Conservation (phyloP, 306 rosid genomes). For the Mimosa pudica region DNA sequence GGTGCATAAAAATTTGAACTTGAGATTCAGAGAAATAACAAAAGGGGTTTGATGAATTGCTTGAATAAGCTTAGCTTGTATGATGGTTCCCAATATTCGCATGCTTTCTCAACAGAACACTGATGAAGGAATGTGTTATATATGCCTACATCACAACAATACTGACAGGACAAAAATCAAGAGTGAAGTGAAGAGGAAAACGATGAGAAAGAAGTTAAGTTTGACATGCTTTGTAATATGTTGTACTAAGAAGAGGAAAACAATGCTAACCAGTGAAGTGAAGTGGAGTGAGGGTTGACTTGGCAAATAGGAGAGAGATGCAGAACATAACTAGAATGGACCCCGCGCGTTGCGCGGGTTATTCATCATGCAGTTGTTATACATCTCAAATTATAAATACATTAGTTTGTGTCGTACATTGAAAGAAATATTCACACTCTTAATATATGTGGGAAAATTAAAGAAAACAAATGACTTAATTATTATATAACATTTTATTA, state of each 20-base stretch:
- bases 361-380: no score
- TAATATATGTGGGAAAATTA: no score
- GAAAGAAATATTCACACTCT: no score
- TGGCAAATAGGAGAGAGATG: no score
- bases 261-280: neutral
- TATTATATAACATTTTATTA: no score
- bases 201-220: neutral
- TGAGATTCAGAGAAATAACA: constrained; percentile 2
- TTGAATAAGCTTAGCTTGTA: constrained; percentile 45
- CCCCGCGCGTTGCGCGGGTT: no score
- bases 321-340: no score
- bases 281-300: no score
- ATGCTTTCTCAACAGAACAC: constrained; percentile 19
- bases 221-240: neutral
- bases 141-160: constrained; percentile 1
- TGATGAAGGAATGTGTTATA: neutral
- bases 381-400: no score
- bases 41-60: constrained; percentile 66
- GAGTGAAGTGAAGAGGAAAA: neutral
- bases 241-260: neutral
- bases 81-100: constrained; percentile 22
- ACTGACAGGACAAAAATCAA: neutral
- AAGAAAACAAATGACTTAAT: no score
- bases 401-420: no score
- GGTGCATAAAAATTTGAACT: constrained; percentile 49